phyloP scores from a whole-genome alignment of 1,284 basidiomycete genomes.

The Golubevia pallescens region DNA sequence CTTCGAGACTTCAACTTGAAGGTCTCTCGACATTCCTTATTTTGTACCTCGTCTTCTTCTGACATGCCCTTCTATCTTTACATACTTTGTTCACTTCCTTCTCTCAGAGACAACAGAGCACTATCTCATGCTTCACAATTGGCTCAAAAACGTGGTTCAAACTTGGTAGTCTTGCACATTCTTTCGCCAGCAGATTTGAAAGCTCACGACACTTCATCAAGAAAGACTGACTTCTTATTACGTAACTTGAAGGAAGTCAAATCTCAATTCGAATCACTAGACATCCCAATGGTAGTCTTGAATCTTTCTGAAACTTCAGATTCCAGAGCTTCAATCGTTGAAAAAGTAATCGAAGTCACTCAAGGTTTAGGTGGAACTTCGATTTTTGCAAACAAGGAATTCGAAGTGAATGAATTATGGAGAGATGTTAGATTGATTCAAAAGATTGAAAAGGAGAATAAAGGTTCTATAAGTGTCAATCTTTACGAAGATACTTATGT shows the following conservation, averaged over 20 bases:
- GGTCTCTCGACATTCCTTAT: not conserved
- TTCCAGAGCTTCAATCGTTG: slow-evolving; percentile 22
- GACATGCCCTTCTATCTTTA: not conserved
- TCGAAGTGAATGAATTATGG: slow-evolving; percentile 57
- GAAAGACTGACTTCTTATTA: slow-evolving; percentile 44
- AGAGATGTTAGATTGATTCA: slow-evolving; percentile 27
- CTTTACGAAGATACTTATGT: slow-evolving; percentile 48
- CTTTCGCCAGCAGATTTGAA: slow-evolving; percentile 36
- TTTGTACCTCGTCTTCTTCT: not conserved
- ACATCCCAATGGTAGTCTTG: slow-evolving; percentile 43
- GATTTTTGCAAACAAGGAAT: slow-evolving; percentile 49
- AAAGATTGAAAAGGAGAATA: slow-evolving; percentile 6
- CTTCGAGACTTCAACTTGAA: no score
- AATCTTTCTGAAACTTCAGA: slow-evolving; percentile 10
- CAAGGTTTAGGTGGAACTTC: slow-evolving; percentile 27
- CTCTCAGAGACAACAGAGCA: slow-evolving; percentile 28
- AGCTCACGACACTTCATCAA: slow-evolving; percentile 38
- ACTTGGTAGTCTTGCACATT: slow-evolving; percentile 38
- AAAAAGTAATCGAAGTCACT: slow-evolving; percentile 25
- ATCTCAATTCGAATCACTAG: slow-evolving; percentile 21
- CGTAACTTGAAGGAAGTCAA: slow-evolving; percentile 28
- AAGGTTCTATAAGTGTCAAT: slow-evolving; percentile 12
- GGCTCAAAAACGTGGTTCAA: slow-evolving; percentile 2
- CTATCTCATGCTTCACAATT: slow-evolving; percentile 30
- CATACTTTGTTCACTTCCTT: not conserved